phyloP scores from a whole-genome alignment of 352 stramenopile species.

The Phytophthora vignae region DNA sequence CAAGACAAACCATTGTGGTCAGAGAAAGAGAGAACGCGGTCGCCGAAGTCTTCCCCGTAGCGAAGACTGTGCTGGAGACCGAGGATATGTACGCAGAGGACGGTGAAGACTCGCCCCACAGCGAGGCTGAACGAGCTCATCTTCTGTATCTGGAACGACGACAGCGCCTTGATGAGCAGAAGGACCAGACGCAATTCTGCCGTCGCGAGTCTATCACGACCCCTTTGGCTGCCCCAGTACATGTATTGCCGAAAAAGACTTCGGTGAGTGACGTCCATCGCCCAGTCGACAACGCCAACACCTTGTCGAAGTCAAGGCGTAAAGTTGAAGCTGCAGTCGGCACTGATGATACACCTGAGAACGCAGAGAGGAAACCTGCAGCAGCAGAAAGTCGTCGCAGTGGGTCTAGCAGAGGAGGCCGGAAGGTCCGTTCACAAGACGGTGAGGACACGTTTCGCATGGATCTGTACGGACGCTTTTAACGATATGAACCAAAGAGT shows the following conservation, averaged over 20 bases:
- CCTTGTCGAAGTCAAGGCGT: background rate
- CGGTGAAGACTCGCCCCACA: slow-evolving; percentile 17
- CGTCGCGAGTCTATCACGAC: slow-evolving; percentile 10
- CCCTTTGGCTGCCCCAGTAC: slow-evolving; percentile 1
- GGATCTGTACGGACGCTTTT: slow-evolving; percentile 46
- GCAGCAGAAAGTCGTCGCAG: slow-evolving; percentile 9
- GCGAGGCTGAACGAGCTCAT: slow-evolving; percentile 32
- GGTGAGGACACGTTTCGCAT: slow-evolving; percentile 35
- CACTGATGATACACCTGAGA: background rate
- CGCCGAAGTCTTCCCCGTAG: slow-evolving; percentile 31
- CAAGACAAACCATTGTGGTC: background rate
- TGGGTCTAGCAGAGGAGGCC: background rate
- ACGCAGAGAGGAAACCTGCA: slow-evolving; percentile 13
- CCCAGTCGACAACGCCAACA: background rate
- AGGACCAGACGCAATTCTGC: slow-evolving; percentile 7
- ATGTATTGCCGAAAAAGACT: background rate
- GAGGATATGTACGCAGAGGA: slow-evolving; percentile 22
- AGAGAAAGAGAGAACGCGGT: slow-evolving; percentile 23
- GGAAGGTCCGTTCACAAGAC: slow-evolving; percentile 11
- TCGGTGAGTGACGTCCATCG: background rate
- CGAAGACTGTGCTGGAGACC: slow-evolving; percentile 34
- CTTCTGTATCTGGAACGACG: slow-evolving; percentile 30
- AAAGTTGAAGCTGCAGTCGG: background rate
- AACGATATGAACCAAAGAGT: background rate
- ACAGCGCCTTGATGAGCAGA: slow-evolving; percentile 21